phyloP scores from a whole-genome alignment of 2,329 filamentous ascomycete species.

The Aspergillus quadricinctus region DNA sequence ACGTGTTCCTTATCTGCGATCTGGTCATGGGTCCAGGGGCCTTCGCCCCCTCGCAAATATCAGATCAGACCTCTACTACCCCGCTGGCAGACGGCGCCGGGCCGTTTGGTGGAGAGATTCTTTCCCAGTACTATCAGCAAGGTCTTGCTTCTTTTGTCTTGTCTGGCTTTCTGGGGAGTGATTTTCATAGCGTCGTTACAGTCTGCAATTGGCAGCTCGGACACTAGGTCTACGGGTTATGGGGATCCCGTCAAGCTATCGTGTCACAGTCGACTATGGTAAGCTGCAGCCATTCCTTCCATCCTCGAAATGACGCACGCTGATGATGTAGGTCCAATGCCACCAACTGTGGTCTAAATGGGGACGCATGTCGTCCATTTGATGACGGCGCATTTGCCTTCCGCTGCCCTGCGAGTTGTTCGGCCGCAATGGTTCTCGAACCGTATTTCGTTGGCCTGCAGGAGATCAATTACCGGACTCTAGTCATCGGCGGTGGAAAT shows the following conservation, averaged over 20 bases:
- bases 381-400: constrained; percentile 52
- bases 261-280: constrained; percentile 35
- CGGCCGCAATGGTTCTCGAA: constrained; percentile 47
- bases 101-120: constrained; percentile 27
- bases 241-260: constrained; percentile 32
- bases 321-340: constrained; percentile 28
- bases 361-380: constrained; percentile 55
- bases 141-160: constrained; percentile 22
- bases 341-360: constrained; percentile 52
- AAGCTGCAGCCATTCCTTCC: constrained; percentile 22
- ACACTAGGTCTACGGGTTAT: constrained; percentile 24
- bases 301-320: not conserved
- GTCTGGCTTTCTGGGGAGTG: constrained; percentile 27
- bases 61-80: constrained; percentile 31
- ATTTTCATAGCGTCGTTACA: constrained; percentile 31
- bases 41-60: constrained; percentile 28
- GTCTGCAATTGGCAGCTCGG: constrained; percentile 25
- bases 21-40: constrained; percentile 26
- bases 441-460: constrained; percentile 56
- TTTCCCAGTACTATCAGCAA: constrained; percentile 23
- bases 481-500: constrained; percentile 52
- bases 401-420: constrained; percentile 56
- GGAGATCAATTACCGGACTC: constrained; percentile 50
- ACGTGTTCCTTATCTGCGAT: constrained; percentile 23
- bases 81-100: constrained; percentile 30